Evolutionary conservation across 495 filamentous ascomycete species (phyloP), one percentile per base, ranked within the genome.

Genomic region (Bacidia rubella): DNA sequence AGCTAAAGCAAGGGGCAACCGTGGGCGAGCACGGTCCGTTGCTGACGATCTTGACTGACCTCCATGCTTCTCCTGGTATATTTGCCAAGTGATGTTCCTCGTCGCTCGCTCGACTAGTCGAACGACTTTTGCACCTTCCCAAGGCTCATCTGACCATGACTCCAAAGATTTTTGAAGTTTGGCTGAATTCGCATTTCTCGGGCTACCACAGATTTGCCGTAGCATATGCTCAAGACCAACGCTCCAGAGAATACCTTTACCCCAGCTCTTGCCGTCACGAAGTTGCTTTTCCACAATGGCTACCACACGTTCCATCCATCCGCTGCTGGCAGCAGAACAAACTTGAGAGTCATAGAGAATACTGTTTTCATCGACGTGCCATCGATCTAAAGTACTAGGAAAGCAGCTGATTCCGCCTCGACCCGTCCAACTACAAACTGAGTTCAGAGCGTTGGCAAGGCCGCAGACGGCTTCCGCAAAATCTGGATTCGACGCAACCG

Each of bases 391-490:
- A 59, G 74, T 80, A 21, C 86, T 86, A 48, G 68, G 71, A 41
- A 83, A 76, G 27, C 82, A 75, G 15, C 83, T 69, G 51, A 95
- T 80, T 10, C 92, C 92, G 56, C 92, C 92, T 44, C 92, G 82
- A 15, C 88, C 90, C 57, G 74, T 76, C 92, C 92, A 99, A 61
- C 87, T 88, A 61, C 92, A 99, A 26, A 99, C 90, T 25, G 92
- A 96, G 63, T 95, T 97, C 24, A 97, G 75, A 22, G 92, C 93
- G 58, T 94, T 97, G 11, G 90, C 92, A 46, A 99, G 74, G 11
- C 92, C 92, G 64, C 92, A 99, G 1, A 97, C 90, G 2, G 92
- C 92, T 68, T 97, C 92, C 11, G 93, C 89, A 68, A 99, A 99
- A 21, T 95, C 85, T 0, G 92, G 92, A 58, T 90, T 99, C 27